Evolutionary conservation across 768 basidiomycete species (phyloP).

Genomic region (Naganishia kalamii): DNA sequence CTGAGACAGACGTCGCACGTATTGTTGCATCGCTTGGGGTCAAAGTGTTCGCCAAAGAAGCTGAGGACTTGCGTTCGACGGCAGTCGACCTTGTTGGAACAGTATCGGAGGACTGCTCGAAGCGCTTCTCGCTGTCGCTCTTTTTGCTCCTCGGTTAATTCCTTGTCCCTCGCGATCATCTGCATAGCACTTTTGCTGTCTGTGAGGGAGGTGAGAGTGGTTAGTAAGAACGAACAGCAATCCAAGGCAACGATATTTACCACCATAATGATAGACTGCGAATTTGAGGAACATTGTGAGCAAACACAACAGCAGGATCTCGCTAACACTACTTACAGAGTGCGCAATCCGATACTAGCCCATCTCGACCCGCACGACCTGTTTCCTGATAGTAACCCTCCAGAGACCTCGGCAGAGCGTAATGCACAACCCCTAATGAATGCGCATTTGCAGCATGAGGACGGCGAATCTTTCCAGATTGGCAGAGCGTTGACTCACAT

Average conservation of each 20-base stretch:
- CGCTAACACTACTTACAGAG: constrained; percentile 44
- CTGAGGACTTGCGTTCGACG: constrained; percentile 77
- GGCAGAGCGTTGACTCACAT: constrained; percentile 28
- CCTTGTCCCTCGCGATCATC: constrained; percentile 54
- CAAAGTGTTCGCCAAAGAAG: constrained; percentile 82
- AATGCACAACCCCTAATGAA: constrained; percentile 63
- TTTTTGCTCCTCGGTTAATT: constrained; percentile 55
- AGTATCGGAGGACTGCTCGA: constrained; percentile 68
- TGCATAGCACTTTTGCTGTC: constrained; percentile 57
- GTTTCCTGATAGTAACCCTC: constrained; percentile 95
- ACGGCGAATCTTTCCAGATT: not conserved
- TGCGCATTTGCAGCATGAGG: not conserved
- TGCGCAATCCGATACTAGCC: constrained; percentile 71
- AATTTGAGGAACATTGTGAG: constrained; percentile 48
- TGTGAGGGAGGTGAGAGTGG: not conserved
- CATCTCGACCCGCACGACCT: constrained; percentile 91
- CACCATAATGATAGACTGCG: constrained; percentile 59
- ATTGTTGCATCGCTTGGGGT: constrained; percentile 58
- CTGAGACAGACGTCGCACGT: constrained; percentile 79
- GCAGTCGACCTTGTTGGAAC: constrained; percentile 72
- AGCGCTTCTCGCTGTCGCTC: constrained; percentile 62
- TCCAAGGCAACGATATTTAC: constrained; percentile 18
- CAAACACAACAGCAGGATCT: constrained; percentile 35
- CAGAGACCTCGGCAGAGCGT: constrained; percentile 70
- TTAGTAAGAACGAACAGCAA: not conserved